phyloP scores from a whole-genome alignment of 1,284 basidiomycete species.

The Sanguinoderma infundibulare region DNA sequence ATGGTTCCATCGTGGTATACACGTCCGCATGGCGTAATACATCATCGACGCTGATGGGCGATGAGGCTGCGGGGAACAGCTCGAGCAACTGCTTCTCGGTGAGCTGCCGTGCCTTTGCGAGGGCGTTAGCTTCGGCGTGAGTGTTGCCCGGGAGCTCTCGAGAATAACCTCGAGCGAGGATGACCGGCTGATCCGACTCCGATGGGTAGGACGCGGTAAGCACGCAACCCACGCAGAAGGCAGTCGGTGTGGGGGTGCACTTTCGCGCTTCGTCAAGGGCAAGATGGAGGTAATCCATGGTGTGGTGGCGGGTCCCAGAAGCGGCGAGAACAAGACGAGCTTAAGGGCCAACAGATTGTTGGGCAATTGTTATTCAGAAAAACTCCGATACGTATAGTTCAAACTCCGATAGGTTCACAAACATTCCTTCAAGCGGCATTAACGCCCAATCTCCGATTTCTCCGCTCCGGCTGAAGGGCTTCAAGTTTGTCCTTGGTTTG shows the following conservation, averaged over 20 bases:
- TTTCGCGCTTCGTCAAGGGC: constrained; percentile 78
- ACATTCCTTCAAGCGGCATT: too few species aligned
- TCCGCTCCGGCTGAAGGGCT: constrained; percentile 10
- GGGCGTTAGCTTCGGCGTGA: constrained; percentile 96
- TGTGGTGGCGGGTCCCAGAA: background rate
- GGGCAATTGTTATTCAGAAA: background rate
- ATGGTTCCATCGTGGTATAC: constrained; percentile 98
- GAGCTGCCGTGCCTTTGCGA: constrained; percentile 70
- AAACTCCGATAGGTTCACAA: background rate
- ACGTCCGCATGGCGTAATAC: constrained; percentile 69
- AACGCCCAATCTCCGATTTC: constrained; percentile 19
- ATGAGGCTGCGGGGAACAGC: constrained; percentile 45
- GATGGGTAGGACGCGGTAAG: constrained; percentile 59
- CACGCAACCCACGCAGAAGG: constrained; percentile 95
- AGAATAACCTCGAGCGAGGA: constrained; percentile 87
- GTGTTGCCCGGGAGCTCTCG: constrained; percentile 95
- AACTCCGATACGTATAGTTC: background rate
- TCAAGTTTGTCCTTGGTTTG: constrained; percentile 20
- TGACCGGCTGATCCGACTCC: constrained; percentile 43
- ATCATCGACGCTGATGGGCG: constrained; percentile 37
- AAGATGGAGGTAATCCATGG: constrained; percentile 53
- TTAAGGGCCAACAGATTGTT: background rate
- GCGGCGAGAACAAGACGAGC: background rate
- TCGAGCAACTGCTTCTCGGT: constrained; percentile 45
- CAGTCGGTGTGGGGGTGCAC: constrained; percentile 75